Base-by-base conservation (phyloP, 768 basidiomycete species). In the Lepiota subincarnata region DNA sequence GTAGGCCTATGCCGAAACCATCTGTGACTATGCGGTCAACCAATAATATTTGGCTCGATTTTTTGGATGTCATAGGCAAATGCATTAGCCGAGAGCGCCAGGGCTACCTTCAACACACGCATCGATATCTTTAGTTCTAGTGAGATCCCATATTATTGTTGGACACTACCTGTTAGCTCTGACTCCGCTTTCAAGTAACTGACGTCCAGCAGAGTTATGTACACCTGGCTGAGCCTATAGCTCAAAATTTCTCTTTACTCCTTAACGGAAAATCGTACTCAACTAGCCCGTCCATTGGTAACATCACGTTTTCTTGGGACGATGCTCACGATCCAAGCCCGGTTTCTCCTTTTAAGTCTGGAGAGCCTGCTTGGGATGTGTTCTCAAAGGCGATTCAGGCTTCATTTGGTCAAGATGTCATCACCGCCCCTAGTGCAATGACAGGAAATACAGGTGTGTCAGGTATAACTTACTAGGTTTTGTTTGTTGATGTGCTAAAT, bases 381-480 rank as follows among this genome's bases (percentile, higher is more conserved):
- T 66, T 68, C 34, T 62, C 65, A 2, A 50, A 42, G 46, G 62
- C 65, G 1, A 64, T 68, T 6, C 66, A 68, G 36, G 66, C 66
- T 3, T 51, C 62, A 0, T 68, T 68, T 53, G 66, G 66, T 10
- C 16, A 43, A 11, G 46, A 60, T 47, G 64, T 68, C 18, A 54
- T 68, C 35, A 60, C 65, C 5, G 58, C 66, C 10, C 66, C 66
- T 6, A 68, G 65, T 46, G 64, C 65, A 16, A 66, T 66, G 66
- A 68, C 66, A 1, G 66, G 66, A 14, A 68, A 68, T 47, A 68
- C 66, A 51, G 65, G 65, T 63, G 26, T 20, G 62, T 44, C 12
- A 13, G 22, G 4, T 50, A 38, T 38, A 18, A 46, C 3, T 10
- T 18, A 8, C 26, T 13, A 8, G 18, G 1, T 31, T 52, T 28